Percentiles rank a stretch among this genome's conserved stretches.
Evolutionary conservation across 2,329 filamentous ascomycete species (phyloP).

Genomic region (Stenocarpella maydis): DNA sequence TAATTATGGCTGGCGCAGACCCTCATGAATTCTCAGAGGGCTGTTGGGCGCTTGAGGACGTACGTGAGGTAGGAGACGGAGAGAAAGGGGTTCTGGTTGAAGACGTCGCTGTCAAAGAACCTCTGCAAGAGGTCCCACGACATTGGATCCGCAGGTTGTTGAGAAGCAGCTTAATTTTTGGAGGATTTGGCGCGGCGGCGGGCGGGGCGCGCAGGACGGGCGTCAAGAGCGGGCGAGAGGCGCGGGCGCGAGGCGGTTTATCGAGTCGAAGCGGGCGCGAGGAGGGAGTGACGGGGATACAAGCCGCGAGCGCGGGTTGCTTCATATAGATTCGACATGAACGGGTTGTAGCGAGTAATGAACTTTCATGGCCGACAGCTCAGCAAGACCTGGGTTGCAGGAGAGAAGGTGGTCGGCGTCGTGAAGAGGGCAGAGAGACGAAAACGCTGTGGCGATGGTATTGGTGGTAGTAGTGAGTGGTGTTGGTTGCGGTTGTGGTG

Average conservation of each 20-base stretch:
- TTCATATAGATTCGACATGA: slow-evolving; percentile 49
- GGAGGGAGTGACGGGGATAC: slow-evolving; percentile 36
- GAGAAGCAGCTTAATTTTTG: slow-evolving; percentile 19
- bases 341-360: slow-evolving; percentile 38
- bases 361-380: slow-evolving; percentile 41
- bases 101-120: slow-evolving; percentile 93
- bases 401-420: neutral
- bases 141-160: slow-evolving; percentile 57
- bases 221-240: slow-evolving; percentile 3
- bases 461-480: too few species aligned
- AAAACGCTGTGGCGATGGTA: neutral
- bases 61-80: slow-evolving; percentile 89
- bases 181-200: slow-evolving; percentile 37
- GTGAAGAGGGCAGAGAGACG: neutral
- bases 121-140: slow-evolving; percentile 89
- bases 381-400: slow-evolving; percentile 25
- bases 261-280: slow-evolving; percentile 41
- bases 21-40: slow-evolving; percentile 27
- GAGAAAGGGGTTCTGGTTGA: slow-evolving; percentile 89
- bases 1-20: slow-evolving; percentile 7
- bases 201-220: neutral
- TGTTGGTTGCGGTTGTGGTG: neutral
- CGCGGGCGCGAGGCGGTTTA: neutral
- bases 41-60: slow-evolving; percentile 49
- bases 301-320: slow-evolving; percentile 46